A percentile compares a stretch with the other conserved stretches of the same genome.
phyloP scores from a whole-genome alignment of 305 asterid genomes.

The Fraxinus platypoda region DNA sequence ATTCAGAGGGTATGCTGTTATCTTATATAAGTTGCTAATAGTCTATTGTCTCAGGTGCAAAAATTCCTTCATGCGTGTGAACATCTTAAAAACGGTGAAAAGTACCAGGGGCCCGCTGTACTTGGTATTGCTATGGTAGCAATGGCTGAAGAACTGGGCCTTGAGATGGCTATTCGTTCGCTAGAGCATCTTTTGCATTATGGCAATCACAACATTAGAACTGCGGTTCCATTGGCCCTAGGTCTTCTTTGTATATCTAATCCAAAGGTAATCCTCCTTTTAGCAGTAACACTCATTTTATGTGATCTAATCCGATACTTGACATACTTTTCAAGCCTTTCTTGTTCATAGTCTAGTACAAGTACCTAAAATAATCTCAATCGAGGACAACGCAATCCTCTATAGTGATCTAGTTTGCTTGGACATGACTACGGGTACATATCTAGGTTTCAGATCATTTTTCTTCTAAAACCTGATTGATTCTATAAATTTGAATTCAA shows the following conservation, averaged over 20 bases:
- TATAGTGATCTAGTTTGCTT: background rate
- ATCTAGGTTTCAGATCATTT: background rate
- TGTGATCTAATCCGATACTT: background rate
- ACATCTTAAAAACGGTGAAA: conserved; percentile 84
- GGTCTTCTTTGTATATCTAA: conserved; percentile 94
- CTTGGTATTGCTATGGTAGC: conserved; percentile 99
- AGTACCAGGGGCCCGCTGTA: conserved; percentile 90
- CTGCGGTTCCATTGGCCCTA: conserved; percentile 88
- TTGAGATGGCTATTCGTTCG: conserved; percentile 94
- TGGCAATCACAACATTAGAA: conserved; percentile 85
- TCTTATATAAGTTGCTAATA: conserved; percentile 13
- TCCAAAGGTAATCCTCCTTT: conserved; percentile 60
- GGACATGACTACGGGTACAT: background rate
- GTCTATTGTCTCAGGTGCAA: conserved; percentile 63
- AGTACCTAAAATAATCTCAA: background rate
- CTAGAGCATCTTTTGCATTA: conserved; percentile 90
- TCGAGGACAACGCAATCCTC: background rate
- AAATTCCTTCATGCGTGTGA: conserved; percentile 89
- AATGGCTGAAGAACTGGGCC: conserved; percentile 94
- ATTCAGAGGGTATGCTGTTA: background rate
- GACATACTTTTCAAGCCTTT: background rate
- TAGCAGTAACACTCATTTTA: background rate
- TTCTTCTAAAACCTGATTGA: background rate
- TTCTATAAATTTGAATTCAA: background rate
- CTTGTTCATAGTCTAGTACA: background rate